Percentiles rank a stretch among this genome's conserved stretches.
Evolutionary conservation across 2,329 filamentous ascomycete species (phyloP).

Genomic region (Phaeomoniella chlamydospora): DNA sequence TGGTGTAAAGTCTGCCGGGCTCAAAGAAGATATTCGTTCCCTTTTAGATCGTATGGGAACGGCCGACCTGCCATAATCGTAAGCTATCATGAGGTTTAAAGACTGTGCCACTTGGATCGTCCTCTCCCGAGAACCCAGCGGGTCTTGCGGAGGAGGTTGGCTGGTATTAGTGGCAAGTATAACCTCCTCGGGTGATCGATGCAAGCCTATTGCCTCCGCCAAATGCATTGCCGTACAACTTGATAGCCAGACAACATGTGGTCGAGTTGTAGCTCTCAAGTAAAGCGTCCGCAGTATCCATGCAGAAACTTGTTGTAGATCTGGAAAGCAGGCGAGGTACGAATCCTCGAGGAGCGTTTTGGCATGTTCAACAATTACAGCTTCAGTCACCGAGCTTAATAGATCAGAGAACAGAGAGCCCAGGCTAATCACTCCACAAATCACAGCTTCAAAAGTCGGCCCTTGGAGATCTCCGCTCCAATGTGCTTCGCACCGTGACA

Average conservation of each 20-base stretch:
- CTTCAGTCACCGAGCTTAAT: slow-evolving; percentile 26
- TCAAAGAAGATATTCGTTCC: no score
- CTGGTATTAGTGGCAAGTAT: no score
- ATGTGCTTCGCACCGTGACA: slow-evolving; percentile 38
- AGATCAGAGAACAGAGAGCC: slow-evolving; percentile 36
- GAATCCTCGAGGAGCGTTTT: slow-evolving; percentile 29
- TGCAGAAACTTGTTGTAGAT: slow-evolving; percentile 26
- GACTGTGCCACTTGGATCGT: no score
- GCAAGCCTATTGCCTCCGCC: slow-evolving; percentile 37
- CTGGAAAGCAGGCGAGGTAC: slow-evolving; percentile 14
- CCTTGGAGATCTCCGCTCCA: slow-evolving; percentile 43
- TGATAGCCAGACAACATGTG: slow-evolving; percentile 42
- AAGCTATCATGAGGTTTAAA: no score
- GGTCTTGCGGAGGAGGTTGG: no score
- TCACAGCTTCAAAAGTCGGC: slow-evolving; percentile 33
- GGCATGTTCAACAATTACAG: slow-evolving; percentile 31
- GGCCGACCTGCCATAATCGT: no score
- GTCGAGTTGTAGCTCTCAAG: slow-evolving; percentile 36
- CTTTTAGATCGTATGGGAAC: no score
- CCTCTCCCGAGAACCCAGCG: no score
- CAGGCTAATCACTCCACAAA: slow-evolving; percentile 41
- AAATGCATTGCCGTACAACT: slow-evolving; percentile 44
- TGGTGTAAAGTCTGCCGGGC: no score
- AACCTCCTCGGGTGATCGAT: no score
- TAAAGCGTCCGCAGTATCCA: slow-evolving; percentile 42